phyloP scores from a whole-genome alignment of 169 alveolate genomes.

The Plasmodium chabaudi region DNA sequence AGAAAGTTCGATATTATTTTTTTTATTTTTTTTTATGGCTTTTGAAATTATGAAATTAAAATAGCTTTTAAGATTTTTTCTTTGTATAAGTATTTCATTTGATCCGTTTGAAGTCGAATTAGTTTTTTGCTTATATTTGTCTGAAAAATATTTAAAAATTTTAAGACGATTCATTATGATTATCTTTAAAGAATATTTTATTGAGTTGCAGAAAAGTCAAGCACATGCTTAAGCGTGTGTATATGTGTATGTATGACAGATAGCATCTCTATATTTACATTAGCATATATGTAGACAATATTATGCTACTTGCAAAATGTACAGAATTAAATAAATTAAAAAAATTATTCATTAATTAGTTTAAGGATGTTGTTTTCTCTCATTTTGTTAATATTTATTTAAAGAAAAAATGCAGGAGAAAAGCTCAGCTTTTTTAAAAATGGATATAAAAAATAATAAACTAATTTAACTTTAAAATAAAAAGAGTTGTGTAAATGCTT shows the following conservation, averaged over 20 bases:
- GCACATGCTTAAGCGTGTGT: neutral
- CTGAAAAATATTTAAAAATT: constrained; percentile 60
- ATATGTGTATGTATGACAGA: neutral
- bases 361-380: no score
- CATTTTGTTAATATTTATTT: no score
- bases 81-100: constrained; percentile 8
- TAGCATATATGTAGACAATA: neutral
- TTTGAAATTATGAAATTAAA: constrained; percentile 39
- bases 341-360: no score
- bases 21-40: constrained; percentile 12
- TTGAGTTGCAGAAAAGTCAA: neutral
- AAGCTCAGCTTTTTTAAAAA: no score
- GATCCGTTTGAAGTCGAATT: constrained; percentile 21
- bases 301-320: neutral
- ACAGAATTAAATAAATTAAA: no score
- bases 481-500: no score
- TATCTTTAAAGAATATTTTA: neutral
- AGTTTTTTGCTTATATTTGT: constrained; percentile 35
- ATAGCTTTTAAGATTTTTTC: constrained; percentile 40
- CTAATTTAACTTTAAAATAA: no score
- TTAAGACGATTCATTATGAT: constrained; percentile 42
- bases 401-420: no score
- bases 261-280: neutral
- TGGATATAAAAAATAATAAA: no score
- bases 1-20: neutral